phyloP scores from a whole-genome alignment of 1,284 basidiomycete genomes.

The Schizophyllum commune region DNA sequence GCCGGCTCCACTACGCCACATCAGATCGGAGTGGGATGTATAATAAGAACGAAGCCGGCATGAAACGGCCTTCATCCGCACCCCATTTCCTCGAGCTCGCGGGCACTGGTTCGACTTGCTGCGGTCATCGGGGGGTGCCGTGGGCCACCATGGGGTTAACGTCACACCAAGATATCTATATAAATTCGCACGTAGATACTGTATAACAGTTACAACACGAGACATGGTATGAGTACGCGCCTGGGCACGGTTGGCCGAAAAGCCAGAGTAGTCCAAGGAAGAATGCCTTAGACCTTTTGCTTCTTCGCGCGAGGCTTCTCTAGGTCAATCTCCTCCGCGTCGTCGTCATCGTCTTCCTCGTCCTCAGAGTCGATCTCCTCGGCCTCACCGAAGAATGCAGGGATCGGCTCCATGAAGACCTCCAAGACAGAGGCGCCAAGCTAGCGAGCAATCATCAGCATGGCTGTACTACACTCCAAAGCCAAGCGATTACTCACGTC shows the following conservation, averaged over 20 bases:
- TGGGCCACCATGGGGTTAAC: neutral
- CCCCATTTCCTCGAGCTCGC: neutral
- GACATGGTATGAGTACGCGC: neutral
- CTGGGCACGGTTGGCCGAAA: neutral
- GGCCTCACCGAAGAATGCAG: constrained; percentile 45
- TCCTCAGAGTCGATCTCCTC: constrained; percentile 60
- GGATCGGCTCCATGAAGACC: constrained; percentile 69
- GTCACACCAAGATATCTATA: neutral
- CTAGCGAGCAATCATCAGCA: constrained; percentile 26
- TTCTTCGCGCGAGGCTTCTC: constrained; percentile 74
- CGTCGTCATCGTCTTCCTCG: constrained; percentile 62
- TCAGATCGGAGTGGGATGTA: neutral
- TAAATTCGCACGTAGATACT: neutral
- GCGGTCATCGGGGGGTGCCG: neutral
- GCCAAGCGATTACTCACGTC: constrained; percentile 44
- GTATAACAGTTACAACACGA: neutral
- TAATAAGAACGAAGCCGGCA: neutral
- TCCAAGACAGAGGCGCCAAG: constrained; percentile 69
- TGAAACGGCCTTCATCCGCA: neutral
- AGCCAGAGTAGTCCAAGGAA: neutral
- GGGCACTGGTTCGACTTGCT: neutral
- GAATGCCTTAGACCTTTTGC: constrained; percentile 42
- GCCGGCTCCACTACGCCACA: neutral
- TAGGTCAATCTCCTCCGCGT: constrained; percentile 74
- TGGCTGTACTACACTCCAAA: constrained; percentile 3